phyloP scores from a whole-genome alignment of 257 asterid genomes.

The Vinca minor region DNA sequence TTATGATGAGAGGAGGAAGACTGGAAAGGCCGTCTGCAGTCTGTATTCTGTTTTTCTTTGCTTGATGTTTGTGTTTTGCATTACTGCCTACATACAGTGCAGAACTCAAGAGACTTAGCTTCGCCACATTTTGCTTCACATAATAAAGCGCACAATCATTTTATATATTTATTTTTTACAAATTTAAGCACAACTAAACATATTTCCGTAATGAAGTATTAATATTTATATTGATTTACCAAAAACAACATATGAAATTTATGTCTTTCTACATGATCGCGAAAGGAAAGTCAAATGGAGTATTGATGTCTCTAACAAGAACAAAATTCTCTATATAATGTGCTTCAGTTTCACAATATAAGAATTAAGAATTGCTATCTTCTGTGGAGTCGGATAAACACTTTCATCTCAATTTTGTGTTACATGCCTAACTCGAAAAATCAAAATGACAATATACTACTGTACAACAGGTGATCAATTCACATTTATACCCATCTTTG shows the following conservation, averaged over 20 bases:
- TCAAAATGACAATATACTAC: not conserved
- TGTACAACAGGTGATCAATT: not conserved
- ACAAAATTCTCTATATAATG: constrained; percentile 2
- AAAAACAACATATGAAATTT: constrained; percentile 3
- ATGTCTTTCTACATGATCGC: not conserved
- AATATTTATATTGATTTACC: constrained; percentile 13
- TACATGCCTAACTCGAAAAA: not conserved
- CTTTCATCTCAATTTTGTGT: constrained; percentile 36
- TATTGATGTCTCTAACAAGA: not conserved
- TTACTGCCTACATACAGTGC: no score
- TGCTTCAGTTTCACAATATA: constrained; percentile 16
- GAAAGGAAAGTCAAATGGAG: constrained; percentile 12
- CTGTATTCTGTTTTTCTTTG: no score
- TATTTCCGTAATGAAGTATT: not conserved
- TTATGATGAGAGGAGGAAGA: not conserved
- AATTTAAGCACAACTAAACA: constrained; percentile 37
- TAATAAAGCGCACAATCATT: no score
- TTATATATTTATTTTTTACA: no score
- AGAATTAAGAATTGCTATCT: constrained; percentile 19
- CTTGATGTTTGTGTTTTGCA: not conserved
- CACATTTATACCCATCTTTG: constrained; percentile 42
- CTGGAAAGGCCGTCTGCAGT: no score
- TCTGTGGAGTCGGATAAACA: not conserved
- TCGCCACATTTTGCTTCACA: no score
- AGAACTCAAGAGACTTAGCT: no score